Evolutionary conservation across 352 stramenopile genomes (phyloP).

Genomic region (Phytophthora litchii): DNA sequence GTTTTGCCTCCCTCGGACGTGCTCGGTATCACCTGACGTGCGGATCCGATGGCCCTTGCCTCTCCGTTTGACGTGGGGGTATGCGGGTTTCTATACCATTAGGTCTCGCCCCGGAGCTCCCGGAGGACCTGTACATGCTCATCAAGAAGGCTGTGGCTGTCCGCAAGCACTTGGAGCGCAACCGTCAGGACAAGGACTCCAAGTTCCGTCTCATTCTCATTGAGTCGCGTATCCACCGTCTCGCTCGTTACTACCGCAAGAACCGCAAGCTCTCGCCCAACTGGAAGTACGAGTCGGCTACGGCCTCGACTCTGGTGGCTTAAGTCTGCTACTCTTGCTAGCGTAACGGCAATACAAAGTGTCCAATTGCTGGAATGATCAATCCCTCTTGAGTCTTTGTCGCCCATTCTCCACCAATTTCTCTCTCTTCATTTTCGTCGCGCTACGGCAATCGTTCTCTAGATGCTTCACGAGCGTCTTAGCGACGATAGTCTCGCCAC

Average conservation of each 20-base stretch:
- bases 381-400: conserved; percentile 7
- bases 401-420: conserved; percentile 44
- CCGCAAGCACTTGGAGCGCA: conserved; percentile 99
- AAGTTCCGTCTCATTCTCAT: conserved; percentile 99
- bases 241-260: conserved; percentile 99
- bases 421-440: conserved; percentile 24
- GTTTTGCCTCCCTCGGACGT: conserved; percentile 26
- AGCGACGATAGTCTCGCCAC: conserved; percentile 55
- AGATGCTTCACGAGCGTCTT: conserved; percentile 47
- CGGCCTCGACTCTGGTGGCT: conserved; percentile 98
- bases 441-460: conserved; percentile 45
- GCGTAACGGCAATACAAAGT: conserved; percentile 34
- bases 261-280: conserved; percentile 99
- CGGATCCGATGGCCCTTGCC: conserved; percentile 59
- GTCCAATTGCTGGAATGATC: conserved; percentile 50
- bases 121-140: conserved; percentile 99
- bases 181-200: conserved; percentile 99
- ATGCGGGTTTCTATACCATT: conserved; percentile 59
- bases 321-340: conserved; percentile 81
- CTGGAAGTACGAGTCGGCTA: conserved; percentile 99
- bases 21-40: conserved; percentile 88
- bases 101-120: conserved; percentile 98
- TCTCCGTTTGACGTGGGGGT: conserved; percentile 87
- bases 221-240: conserved; percentile 99
- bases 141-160: conserved; percentile 99